These are phyloP conservation scores for Cornus florida DNA, from an alignment of 148 eudicot species.

Conservation along the genomic window DNA sequence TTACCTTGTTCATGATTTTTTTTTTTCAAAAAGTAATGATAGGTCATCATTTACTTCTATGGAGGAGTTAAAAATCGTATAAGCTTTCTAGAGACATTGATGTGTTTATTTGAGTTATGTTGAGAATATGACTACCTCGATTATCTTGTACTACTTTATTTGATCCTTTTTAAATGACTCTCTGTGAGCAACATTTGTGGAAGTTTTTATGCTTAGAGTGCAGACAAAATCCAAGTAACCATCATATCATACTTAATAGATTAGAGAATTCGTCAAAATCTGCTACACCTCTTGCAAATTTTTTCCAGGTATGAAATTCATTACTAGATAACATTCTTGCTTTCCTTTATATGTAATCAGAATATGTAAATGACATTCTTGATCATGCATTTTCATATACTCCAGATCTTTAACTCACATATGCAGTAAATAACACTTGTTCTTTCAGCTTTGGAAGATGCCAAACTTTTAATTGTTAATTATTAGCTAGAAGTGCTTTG, in stretches of 20 bases:
- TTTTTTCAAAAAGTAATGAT: conserved; percentile 33
- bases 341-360: not conserved
- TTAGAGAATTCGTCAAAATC: conserved; percentile 46
- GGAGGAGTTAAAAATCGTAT: conserved; percentile 54
- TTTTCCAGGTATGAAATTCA: conserved; percentile 59
- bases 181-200: conserved; percentile 18
- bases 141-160: not conserved
- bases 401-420: not conserved
- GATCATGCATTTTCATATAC: not conserved
- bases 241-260: conserved; percentile 43
- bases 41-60: conserved; percentile 30
- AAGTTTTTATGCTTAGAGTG: conserved; percentile 59
- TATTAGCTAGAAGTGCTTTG: conserved; percentile 76
- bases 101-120: not conserved
- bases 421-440: conserved; percentile 9
- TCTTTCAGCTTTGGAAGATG: conserved; percentile 61
- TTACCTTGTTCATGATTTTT: conserved; percentile 59
- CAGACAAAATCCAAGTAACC: conserved; percentile 74
- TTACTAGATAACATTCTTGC: not conserved
- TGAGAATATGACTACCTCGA: not conserved
- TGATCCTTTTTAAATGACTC: too few relatives aligned
- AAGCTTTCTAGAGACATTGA: not conserved
- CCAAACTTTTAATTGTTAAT: conserved; percentile 57
- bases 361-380: not conserved
- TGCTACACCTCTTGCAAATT: conserved; percentile 71